Conservation (phyloP, 2,329 filamentous ascomycete species). For the Colletotrichum sublineola region DNA sequence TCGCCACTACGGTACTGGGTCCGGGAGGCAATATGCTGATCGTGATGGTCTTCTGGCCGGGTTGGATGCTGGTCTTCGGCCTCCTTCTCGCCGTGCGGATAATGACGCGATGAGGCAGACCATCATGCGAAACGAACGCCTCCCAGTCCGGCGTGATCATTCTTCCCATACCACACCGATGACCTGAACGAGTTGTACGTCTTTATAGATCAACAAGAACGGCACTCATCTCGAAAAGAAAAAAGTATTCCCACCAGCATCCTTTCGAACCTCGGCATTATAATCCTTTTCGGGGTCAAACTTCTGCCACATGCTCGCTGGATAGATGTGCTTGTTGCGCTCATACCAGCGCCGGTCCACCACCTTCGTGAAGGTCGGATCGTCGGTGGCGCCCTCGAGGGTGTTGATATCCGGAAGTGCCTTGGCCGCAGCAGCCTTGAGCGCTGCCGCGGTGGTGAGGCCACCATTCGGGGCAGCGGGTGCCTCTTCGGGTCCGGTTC, state of each 20-base stretch:
- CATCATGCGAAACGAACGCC: neutral
- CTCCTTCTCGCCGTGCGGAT: slow-evolving; percentile 52
- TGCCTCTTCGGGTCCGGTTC: slow-evolving; percentile 39
- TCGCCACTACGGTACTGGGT: slow-evolving; percentile 65
- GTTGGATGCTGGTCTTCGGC: slow-evolving; percentile 63
- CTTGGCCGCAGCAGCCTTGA: slow-evolving; percentile 53
- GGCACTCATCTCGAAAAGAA: slow-evolving; percentile 75
- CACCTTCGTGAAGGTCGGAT: slow-evolving; percentile 88
- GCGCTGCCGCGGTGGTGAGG: slow-evolving; percentile 50
- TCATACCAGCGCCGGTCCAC: slow-evolving; percentile 98
- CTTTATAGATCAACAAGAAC: neutral
- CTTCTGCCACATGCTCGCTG: slow-evolving; percentile 94
- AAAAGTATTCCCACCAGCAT: slow-evolving; percentile 91
- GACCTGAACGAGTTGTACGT: neutral
- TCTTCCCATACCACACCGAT: neutral
- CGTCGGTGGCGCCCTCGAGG: slow-evolving; percentile 82
- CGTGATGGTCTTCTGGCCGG: slow-evolving; percentile 69
- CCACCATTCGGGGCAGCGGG: slow-evolving; percentile 48
- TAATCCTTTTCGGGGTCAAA: slow-evolving; percentile 94
- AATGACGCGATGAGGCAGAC: slow-evolving; percentile 50
- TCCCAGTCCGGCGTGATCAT: slow-evolving; percentile 21
- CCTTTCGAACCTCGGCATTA: slow-evolving; percentile 80
- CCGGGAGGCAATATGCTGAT: slow-evolving; percentile 62
- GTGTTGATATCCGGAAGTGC: slow-evolving; percentile 63
- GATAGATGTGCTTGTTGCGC: slow-evolving; percentile 97